Conservation (phyloP, 2,329 filamentous ascomycete species). For the Colletotrichum magnum region DNA sequence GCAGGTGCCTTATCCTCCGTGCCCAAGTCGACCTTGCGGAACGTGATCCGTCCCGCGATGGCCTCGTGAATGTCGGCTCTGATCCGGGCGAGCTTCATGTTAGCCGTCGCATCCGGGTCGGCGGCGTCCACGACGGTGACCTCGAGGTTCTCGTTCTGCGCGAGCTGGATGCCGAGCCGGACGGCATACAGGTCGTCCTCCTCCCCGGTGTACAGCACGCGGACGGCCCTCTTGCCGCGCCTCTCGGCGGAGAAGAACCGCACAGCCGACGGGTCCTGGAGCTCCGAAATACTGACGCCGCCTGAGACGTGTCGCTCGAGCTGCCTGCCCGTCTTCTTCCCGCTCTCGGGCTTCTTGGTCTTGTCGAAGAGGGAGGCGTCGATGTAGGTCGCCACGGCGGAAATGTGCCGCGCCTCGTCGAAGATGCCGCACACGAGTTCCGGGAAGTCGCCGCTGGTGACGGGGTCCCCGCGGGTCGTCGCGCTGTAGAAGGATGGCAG, state of each 20-base stretch:
- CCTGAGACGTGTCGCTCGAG: not conserved
- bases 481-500: slow-evolving; percentile 28
- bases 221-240: not conserved
- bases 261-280: slow-evolving; percentile 22
- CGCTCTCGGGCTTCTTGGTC: not conserved
- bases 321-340: not conserved
- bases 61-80: not conserved
- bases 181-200: slow-evolving; percentile 20
- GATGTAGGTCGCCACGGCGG: slow-evolving; percentile 24
- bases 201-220: slow-evolving; percentile 4
- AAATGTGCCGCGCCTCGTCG: slow-evolving; percentile 2
- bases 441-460: slow-evolving; percentile 10
- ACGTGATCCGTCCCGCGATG: not conserved
- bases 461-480: not conserved
- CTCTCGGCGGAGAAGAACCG: slow-evolving; percentile 21
- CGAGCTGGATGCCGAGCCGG: not conserved
- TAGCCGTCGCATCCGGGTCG: not conserved
- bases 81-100: slow-evolving; percentile 8
- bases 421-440: slow-evolving; percentile 19
- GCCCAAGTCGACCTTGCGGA: not conserved
- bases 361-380: slow-evolving; percentile 22
- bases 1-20: not conserved
- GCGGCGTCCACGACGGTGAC: slow-evolving; percentile 14
- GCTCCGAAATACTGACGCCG: slow-evolving; percentile 8
- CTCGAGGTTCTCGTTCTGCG: slow-evolving; percentile 16